Percentiles rank a stretch among this genome's conserved stretches.
Conservation (phyloP, 2,329 filamentous ascomycete genomes). For the Alternaria postmessia region DNA sequence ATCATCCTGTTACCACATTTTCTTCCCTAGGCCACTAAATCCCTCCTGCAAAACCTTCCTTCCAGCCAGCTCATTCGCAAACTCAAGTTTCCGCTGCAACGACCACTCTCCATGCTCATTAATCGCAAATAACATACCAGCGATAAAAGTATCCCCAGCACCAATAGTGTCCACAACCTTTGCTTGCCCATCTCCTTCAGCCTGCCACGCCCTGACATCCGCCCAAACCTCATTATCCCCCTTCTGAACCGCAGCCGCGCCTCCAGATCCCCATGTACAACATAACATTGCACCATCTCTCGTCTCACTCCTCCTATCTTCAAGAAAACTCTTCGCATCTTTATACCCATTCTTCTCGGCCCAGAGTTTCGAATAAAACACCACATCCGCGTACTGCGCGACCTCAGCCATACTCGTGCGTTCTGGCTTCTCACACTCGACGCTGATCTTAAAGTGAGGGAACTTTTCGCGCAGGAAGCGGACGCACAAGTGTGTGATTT, state of each 20-base stretch:
- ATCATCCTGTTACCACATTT: conserved; percentile 5
- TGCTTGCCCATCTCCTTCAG: not conserved
- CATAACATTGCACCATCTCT: conserved; percentile 57
- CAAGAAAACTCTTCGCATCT: conserved; percentile 44
- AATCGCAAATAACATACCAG: conserved; percentile 72
- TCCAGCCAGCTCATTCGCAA: conserved; percentile 73
- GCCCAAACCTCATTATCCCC: not conserved
- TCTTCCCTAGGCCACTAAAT: conserved; percentile 54
- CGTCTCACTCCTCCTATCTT: conserved; percentile 24
- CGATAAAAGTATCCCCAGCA: conserved; percentile 79
- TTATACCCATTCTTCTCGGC: conserved; percentile 57
- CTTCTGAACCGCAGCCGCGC: conserved; percentile 59
- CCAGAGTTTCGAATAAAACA: conserved; percentile 78
- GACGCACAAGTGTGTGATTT: conserved; percentile 68
- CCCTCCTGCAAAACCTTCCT: conserved; percentile 73
- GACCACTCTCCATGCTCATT: conserved; percentile 62
- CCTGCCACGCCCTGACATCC: conserved; percentile 20
- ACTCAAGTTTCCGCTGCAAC: conserved; percentile 59
- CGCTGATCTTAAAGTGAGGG: conserved; percentile 64
- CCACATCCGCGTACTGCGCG: conserved; percentile 68
- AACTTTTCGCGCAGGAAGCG: conserved; percentile 56
- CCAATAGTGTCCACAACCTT: conserved; percentile 67
- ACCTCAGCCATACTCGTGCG: conserved; percentile 67
- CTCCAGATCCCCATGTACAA: conserved; percentile 68
- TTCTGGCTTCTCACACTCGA: conserved; percentile 76